A percentile compares a stretch with the other conserved stretches of the same genome.
Conservation (phyloP, 192 early-diverging fungal species). For the Podochytrium sp. region DNA sequence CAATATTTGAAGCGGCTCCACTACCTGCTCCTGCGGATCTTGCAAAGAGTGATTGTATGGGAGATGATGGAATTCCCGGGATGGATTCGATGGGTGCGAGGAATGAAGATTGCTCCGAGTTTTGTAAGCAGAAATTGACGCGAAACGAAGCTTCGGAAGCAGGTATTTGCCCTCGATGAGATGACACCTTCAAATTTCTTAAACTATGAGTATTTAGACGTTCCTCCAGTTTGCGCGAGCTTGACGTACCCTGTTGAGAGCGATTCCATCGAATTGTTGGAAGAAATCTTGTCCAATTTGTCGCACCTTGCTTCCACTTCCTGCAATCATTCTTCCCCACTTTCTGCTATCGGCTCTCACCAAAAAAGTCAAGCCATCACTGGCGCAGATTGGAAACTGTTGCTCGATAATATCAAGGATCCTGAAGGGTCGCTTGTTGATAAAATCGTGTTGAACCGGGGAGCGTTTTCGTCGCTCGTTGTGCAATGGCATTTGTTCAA, state of each 20-base stretch:
- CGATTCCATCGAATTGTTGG: constrained; percentile 51
- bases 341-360: not conserved
- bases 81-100: not conserved
- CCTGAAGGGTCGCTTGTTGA: not conserved
- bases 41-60: constrained; percentile 38
- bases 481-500: constrained; percentile 78
- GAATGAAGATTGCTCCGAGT: not conserved
- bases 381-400: not conserved
- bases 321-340: too few relatives aligned
- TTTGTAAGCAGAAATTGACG: not conserved
- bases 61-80: not conserved
- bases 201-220: not conserved
- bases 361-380: not conserved
- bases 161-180: not conserved
- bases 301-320: constrained; percentile 1
- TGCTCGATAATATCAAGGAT: not conserved
- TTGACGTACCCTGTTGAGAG: constrained; percentile 53
- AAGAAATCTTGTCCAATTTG: constrained; percentile 50
- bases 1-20: constrained; percentile 44
- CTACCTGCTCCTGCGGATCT: constrained; percentile 31
- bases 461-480: constrained; percentile 56
- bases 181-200: not conserved
- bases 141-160: too few relatives aligned
- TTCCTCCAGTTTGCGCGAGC: constrained; percentile 52
- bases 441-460: constrained; percentile 56